Percentiles rank a stretch among this genome's conserved stretches.
Conservation (phyloP, 768 basidiomycete genomes). For the Podaxis sp. region DNA sequence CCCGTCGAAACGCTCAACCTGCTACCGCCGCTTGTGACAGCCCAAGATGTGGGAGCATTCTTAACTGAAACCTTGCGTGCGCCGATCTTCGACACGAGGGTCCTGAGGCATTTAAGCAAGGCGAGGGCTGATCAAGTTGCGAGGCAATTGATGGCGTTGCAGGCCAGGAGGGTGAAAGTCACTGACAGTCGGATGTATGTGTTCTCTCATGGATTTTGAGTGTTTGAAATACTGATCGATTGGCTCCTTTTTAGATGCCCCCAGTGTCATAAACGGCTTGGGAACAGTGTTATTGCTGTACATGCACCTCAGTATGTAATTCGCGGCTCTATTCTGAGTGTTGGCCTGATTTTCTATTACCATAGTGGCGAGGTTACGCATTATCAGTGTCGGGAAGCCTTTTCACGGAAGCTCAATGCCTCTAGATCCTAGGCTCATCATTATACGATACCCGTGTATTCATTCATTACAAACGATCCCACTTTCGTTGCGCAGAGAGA, state of each 20-base stretch:
- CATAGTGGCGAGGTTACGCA: slow-evolving; percentile 92
- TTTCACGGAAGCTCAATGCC: slow-evolving; percentile 53
- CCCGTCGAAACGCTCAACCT: slow-evolving; percentile 78
- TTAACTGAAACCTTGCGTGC: slow-evolving; percentile 64
- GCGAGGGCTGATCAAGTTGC: slow-evolving; percentile 78
- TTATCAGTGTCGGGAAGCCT: slow-evolving; percentile 90
- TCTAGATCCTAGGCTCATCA: slow-evolving; percentile 13
- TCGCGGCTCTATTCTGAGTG: neutral
- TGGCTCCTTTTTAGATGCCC: slow-evolving; percentile 61
- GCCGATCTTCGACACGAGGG: slow-evolving; percentile 63
- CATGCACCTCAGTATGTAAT: slow-evolving; percentile 75
- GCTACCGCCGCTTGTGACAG: slow-evolving; percentile 85
- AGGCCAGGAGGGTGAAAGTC: slow-evolving; percentile 81
- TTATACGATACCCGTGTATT: neutral
- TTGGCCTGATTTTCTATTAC: neutral
- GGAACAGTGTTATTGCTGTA: slow-evolving; percentile 90
- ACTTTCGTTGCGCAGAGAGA: neutral
- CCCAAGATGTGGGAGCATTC: slow-evolving; percentile 76
- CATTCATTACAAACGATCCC: neutral
- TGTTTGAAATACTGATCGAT: slow-evolving; percentile 1
- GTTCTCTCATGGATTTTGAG: slow-evolving; percentile 9
- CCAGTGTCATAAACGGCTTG: slow-evolving; percentile 91
- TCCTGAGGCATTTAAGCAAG: slow-evolving; percentile 66
- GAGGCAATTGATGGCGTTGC: slow-evolving; percentile 65
- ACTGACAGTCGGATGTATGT: slow-evolving; percentile 91